A percentile compares a stretch with the other conserved stretches of the same genome.
These are phyloP conservation scores for Exserohilum turcica DNA, from an alignment of 2,329 filamentous ascomycete species.

Conservation along the genomic window DNA sequence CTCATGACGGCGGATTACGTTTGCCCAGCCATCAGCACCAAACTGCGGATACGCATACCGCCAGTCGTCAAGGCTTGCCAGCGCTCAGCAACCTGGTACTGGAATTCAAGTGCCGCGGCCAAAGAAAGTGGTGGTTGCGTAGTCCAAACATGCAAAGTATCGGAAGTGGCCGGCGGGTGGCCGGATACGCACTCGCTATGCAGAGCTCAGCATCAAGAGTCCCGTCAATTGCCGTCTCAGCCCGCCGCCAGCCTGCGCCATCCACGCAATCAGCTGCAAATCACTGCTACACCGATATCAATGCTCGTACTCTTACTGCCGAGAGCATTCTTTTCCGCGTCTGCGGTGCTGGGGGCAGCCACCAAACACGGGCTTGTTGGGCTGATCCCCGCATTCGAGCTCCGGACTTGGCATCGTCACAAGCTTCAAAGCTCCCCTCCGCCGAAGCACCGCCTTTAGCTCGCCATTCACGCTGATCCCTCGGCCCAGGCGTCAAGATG, in stretches of 20 bases:
- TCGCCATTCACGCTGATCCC: slow-evolving; percentile 44
- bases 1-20: slow-evolving; percentile 7
- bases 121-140: neutral
- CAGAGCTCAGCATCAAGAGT: slow-evolving; percentile 26
- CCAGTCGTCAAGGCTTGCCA: neutral
- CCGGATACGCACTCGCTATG: slow-evolving; percentile 8
- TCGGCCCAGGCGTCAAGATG: slow-evolving; percentile 40
- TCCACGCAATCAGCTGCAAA: slow-evolving; percentile 17
- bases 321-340: slow-evolving; percentile 8
- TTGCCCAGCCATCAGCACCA: slow-evolving; percentile 3
- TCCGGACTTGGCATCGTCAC: slow-evolving; percentile 43
- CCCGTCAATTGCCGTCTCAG: slow-evolving; percentile 34
- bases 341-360: slow-evolving; percentile 26
- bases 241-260: slow-evolving; percentile 29
- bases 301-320: neutral
- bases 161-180: slow-evolving; percentile 19
- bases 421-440: slow-evolving; percentile 41
- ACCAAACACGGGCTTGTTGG: slow-evolving; percentile 3
- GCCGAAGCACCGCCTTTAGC: slow-evolving; percentile 31
- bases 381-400: slow-evolving; percentile 32
- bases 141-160: slow-evolving; percentile 2
- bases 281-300: slow-evolving; percentile 13
- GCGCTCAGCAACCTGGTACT: neutral
- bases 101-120: neutral
- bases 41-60: neutral